These are phyloP conservation scores for Panellus pusillus DNA, from an alignment of 768 basidiomycete species.

Conservation along the genomic window DNA sequence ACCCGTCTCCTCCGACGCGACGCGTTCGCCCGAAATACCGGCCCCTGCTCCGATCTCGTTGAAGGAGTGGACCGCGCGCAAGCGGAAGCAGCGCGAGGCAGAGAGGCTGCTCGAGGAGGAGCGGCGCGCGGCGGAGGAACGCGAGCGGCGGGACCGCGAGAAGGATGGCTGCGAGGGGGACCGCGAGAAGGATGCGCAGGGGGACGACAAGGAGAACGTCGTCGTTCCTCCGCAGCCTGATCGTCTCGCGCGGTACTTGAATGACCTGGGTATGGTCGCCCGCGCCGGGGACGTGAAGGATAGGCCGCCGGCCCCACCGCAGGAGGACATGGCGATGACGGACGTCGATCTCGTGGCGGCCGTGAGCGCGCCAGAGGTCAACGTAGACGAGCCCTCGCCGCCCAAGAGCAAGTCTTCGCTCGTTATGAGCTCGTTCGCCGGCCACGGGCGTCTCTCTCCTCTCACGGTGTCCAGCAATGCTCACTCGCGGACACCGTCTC, in stretches of 20 bases:
- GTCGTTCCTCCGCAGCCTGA: slow-evolving; percentile 6
- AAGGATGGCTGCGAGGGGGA: slow-evolving; percentile 1
- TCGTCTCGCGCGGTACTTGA: slow-evolving; percentile 1
- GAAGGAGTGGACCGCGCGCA: neutral
- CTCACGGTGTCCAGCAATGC: slow-evolving; percentile 1
- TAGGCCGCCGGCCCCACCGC: neutral
- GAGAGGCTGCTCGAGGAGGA: slow-evolving; percentile 3
- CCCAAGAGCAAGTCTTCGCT: neutral
- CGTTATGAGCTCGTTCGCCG: slow-evolving; percentile 6
- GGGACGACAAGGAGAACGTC: slow-evolving; percentile 14
- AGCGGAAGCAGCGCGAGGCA: neutral
- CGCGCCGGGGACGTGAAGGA: neutral
- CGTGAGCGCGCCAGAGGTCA: neutral
- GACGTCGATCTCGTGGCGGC: neutral
- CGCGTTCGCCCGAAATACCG: neutral
- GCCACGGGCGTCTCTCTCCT: slow-evolving; percentile 9
- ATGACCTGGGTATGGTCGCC: neutral
- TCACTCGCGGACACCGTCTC: slow-evolving; percentile 12
- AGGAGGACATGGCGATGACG: slow-evolving; percentile 7
- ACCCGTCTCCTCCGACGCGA: neutral
- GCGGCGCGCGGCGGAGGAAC: neutral
- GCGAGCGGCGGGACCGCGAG: slow-evolving; percentile 1
- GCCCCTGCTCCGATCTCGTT: neutral
- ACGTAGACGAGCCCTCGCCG: neutral
- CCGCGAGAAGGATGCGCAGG: slow-evolving; percentile 9